These are phyloP conservation scores for Hibiscus syriacus DNA, from an alignment of 345 rosid species.

Conservation along the genomic window DNA sequence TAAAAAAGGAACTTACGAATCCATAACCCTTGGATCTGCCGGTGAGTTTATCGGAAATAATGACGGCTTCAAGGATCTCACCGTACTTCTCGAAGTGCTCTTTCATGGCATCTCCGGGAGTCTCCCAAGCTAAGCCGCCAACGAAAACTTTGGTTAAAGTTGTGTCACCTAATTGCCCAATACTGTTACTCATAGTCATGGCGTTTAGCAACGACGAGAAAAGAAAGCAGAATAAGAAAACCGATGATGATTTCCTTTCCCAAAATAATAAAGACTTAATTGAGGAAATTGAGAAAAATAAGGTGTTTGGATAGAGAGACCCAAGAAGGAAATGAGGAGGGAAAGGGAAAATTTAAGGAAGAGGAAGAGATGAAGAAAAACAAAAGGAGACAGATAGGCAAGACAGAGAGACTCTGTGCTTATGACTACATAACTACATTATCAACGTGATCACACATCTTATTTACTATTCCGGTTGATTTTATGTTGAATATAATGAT, in stretches of 20 bases:
- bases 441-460: constrained; percentile 41
- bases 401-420: constrained; percentile 40
- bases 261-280: neutral
- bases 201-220: neutral
- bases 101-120: constrained; percentile 70
- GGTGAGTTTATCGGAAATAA: constrained; percentile 82
- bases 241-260: no score
- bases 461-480: neutral
- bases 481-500: no score
- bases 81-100: constrained; percentile 91
- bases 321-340: constrained; percentile 2
- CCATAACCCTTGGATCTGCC: constrained; percentile 99
- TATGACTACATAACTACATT: constrained; percentile 7
- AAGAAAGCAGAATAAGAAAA: no score
- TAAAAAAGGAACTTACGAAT: constrained; percentile 42
- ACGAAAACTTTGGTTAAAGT: constrained; percentile 93
- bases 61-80: constrained; percentile 88
- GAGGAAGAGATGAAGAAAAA: constrained; percentile 21
- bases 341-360: constrained; percentile 19
- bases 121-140: constrained; percentile 98
- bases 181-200: constrained; percentile 44
- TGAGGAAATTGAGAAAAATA: neutral
- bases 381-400: constrained; percentile 47
- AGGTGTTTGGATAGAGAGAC: neutral
- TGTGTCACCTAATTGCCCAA: constrained; percentile 75